Evolutionary conservation across 495 filamentous ascomycete genomes (phyloP).

Genomic region (Hypoxylon crocopeplum): DNA sequence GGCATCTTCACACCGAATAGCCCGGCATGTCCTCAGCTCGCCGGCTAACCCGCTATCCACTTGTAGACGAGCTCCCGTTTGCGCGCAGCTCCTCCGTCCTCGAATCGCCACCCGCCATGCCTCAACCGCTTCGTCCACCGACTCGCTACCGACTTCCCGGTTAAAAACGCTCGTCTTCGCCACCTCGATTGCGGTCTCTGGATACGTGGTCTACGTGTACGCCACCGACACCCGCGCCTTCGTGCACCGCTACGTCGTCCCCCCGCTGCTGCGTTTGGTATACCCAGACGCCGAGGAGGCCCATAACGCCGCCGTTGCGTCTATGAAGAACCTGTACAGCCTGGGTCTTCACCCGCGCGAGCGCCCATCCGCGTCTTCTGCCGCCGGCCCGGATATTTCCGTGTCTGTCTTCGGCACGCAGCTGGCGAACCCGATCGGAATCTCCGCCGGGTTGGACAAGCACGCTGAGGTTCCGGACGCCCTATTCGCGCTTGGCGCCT

Average conservation of each 20-base stretch:
- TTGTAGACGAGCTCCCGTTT: conserved; percentile 29
- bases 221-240: conserved; percentile 89
- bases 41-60: conserved; percentile 39
- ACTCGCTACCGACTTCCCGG: conserved; percentile 43
- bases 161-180: conserved; percentile 62
- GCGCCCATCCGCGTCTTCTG: conserved; percentile 46
- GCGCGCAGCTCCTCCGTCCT: conserved; percentile 23
- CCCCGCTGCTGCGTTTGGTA: conserved; percentile 72
- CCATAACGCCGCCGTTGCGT: conserved; percentile 75
- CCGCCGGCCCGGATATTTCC: conserved; percentile 38
- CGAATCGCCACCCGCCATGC: conserved; percentile 41
- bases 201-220: conserved; percentile 69
- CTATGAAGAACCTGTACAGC: conserved; percentile 71
- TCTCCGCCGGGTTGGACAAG: conserved; percentile 94
- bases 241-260: conserved; percentile 80
- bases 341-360: conserved; percentile 78
- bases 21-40: conserved; percentile 38
- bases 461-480: conserved; percentile 84
- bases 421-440: conserved; percentile 85
- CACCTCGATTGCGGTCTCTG: conserved; percentile 54
- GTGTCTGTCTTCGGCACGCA: conserved; percentile 77
- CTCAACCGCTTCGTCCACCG: conserved; percentile 48
- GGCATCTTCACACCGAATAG: conserved; percentile 46
- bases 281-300: conserved; percentile 90
- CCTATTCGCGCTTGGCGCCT: conserved; percentile 80